phyloP scores from a whole-genome alignment of 306 rosid genomes.

The Quercus gilva region DNA sequence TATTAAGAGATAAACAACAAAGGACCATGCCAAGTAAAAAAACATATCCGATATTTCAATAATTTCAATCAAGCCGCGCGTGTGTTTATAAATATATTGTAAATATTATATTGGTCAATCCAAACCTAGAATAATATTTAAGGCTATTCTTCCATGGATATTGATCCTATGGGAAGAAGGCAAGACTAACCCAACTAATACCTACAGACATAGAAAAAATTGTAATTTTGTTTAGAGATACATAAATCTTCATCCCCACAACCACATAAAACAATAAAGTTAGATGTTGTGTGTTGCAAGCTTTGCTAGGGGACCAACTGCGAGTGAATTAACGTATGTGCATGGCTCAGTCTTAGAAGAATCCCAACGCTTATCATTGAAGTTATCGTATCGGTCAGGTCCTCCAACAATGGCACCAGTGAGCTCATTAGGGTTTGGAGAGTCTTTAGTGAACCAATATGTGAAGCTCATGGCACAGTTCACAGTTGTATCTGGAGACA shows the following conservation, averaged over 20 bases:
- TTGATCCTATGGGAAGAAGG: neutral
- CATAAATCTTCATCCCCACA: neutral
- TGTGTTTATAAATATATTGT: neutral
- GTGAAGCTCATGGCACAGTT: constrained; percentile 49
- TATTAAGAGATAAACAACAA: neutral
- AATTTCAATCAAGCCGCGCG: neutral
- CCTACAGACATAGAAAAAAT: neutral
- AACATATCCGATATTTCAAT: neutral
- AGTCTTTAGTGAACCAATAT: constrained; percentile 42
- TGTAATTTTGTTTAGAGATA: neutral
- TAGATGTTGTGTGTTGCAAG: constrained; percentile 32
- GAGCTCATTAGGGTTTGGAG: constrained; percentile 71
- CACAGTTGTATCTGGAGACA: neutral
- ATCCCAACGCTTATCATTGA: constrained; percentile 65
- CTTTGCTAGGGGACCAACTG: constrained; percentile 72
- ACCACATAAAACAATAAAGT: neutral
- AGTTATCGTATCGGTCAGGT: constrained; percentile 60
- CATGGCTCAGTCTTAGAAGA: constrained; percentile 77
- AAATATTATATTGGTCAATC: neutral
- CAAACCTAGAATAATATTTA: neutral
- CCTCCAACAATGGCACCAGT: constrained; percentile 94
- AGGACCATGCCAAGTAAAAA: neutral
- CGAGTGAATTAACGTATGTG: constrained; percentile 78
- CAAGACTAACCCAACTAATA: neutral
- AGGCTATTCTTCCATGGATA: neutral